phyloP scores from a whole-genome alignment of 345 rosid genomes.

The Lumnitzera littorea region DNA sequence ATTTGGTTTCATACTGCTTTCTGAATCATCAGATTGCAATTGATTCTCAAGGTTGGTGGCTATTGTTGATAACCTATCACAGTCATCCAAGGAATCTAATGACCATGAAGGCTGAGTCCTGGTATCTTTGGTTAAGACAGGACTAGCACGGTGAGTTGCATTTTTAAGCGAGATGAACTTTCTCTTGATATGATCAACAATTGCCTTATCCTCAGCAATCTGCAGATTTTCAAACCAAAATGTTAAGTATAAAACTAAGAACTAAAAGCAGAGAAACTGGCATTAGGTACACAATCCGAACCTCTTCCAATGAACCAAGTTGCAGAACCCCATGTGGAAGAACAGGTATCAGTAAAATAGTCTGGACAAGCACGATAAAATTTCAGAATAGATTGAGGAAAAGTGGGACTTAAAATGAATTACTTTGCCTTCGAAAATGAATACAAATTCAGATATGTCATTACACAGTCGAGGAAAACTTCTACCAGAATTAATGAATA shows the following conservation, averaged over 20 bases:
- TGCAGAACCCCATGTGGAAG: slow-evolving; percentile 61
- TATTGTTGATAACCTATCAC: slow-evolving; percentile 19
- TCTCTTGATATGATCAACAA: slow-evolving; percentile 26
- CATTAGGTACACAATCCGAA: slow-evolving; percentile 16
- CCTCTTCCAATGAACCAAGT: slow-evolving; percentile 56
- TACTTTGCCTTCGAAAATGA: no score
- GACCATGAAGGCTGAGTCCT: slow-evolving; percentile 14
- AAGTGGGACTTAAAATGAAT: no score
- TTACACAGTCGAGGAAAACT: no score
- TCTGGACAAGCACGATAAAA: slow-evolving; percentile 33
- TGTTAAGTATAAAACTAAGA: background rate
- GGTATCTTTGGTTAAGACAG: slow-evolving; percentile 12
- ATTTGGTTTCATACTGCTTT: background rate
- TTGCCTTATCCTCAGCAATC: slow-evolving; percentile 42
- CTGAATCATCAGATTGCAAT: slow-evolving; percentile 5
- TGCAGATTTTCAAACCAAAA: slow-evolving; percentile 12
- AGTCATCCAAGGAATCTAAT: slow-evolving; percentile 8
- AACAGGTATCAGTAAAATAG: slow-evolving; percentile 46
- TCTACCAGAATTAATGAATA: no score
- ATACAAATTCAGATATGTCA: no score
- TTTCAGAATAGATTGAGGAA: background rate
- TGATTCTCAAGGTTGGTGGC: slow-evolving; percentile 1
- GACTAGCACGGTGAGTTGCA: slow-evolving; percentile 9
- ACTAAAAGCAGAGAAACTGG: slow-evolving; percentile 1
- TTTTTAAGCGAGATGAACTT: slow-evolving; percentile 18